phyloP scores from a whole-genome alignment of 176 grass and related monocot species.

The Eleusine indica region DNA sequence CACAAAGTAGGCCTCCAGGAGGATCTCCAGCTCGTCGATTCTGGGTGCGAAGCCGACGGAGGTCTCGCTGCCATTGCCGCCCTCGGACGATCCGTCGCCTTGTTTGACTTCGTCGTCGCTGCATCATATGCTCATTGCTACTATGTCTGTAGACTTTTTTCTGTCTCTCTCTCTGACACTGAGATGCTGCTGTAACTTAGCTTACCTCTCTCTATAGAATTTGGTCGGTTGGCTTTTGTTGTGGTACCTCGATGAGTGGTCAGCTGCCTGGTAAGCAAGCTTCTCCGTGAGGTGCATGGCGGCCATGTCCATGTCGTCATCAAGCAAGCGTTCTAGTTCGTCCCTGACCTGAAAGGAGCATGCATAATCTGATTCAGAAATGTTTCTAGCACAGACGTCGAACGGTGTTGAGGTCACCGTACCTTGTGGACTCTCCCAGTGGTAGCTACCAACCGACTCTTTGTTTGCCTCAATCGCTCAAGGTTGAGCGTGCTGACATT shows the following conservation, averaged over 20 bases:
- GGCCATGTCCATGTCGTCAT: constrained; percentile 75
- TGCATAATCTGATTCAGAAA: background rate
- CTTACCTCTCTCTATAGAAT: constrained; percentile 48
- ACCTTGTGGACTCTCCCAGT: constrained; percentile 67
- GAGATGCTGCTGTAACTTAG: background rate
- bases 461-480: constrained; percentile 72
- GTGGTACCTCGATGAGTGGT: constrained; percentile 26
- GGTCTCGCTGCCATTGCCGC: constrained; percentile 9
- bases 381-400: background rate
- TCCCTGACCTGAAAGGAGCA: constrained; percentile 57
- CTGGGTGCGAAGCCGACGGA: constrained; percentile 41
- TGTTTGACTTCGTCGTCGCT: constrained; percentile 13
- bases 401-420: background rate
- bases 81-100: background rate
- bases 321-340: constrained; percentile 75
- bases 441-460: constrained; percentile 65
- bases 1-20: constrained; percentile 78
- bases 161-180: background rate
- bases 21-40: constrained; percentile 71
- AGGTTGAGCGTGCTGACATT: constrained; percentile 80
- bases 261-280: constrained; percentile 39
- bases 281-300: constrained; percentile 72
- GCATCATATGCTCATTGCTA: background rate
- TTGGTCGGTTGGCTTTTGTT: constrained; percentile 19
- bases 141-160: background rate